A percentile compares a stretch with the other conserved stretches of the same genome.
Evolutionary conservation across 352 stramenopile genomes (phyloP).

Genomic region (Phytophthora hibernalis): DNA sequence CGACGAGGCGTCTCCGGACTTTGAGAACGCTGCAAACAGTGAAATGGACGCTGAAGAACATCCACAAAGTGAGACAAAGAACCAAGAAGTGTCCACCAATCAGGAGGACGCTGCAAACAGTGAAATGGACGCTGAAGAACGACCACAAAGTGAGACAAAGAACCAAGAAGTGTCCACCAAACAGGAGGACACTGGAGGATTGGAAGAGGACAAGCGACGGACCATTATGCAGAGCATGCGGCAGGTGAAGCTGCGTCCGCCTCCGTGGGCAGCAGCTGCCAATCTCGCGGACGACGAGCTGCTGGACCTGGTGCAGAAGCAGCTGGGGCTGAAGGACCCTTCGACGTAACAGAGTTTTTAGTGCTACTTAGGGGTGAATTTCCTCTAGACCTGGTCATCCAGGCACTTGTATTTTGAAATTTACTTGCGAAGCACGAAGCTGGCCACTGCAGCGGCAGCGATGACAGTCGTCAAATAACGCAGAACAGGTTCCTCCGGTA

Average conservation of each 20-base stretch:
- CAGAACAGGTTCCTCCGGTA: slow-evolving; percentile 1
- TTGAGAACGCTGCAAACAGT: slow-evolving; percentile 17
- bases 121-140: slow-evolving; percentile 7
- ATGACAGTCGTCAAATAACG: slow-evolving; percentile 20
- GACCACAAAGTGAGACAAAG: neutral
- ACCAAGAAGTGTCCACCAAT: neutral
- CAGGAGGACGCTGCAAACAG: slow-evolving; percentile 18
- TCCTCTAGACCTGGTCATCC: slow-evolving; percentile 9
- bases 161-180: slow-evolving; percentile 1
- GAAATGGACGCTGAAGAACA: slow-evolving; percentile 6
- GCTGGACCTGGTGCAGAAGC: slow-evolving; percentile 54
- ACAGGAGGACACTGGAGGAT: slow-evolving; percentile 6
- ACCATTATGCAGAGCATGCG: slow-evolving; percentile 70
- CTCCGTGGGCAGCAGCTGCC: slow-evolving; percentile 49
- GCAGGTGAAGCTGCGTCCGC: slow-evolving; percentile 50
- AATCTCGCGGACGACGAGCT: slow-evolving; percentile 66
- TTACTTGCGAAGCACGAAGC: slow-evolving; percentile 35
- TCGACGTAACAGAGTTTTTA: slow-evolving; percentile 17
- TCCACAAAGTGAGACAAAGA: neutral
- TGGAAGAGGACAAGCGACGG: slow-evolving; percentile 43
- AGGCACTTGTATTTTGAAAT: slow-evolving; percentile 9
- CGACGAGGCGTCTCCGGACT: slow-evolving; percentile 8
- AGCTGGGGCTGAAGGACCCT: slow-evolving; percentile 27
- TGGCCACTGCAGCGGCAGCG: slow-evolving; percentile 26
- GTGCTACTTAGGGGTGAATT: slow-evolving; percentile 1